Conservation (phyloP, 768 basidiomycete species). For the Suillus tomentosus region DNA sequence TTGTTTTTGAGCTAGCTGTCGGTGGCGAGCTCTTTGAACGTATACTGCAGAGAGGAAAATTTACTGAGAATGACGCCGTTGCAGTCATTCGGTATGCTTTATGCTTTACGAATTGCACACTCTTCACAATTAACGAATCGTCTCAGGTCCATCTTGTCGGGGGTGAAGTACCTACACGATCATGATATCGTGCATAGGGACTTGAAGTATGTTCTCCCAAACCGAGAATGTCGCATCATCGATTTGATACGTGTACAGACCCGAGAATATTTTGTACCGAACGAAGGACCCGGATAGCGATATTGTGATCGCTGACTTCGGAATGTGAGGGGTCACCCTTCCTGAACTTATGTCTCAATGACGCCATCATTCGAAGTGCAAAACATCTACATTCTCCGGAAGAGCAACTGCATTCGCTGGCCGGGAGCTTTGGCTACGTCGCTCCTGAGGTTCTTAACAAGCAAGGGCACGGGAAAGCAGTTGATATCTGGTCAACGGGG, state of each 20-base stretch:
- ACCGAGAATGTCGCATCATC: not conserved
- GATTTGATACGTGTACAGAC: slow-evolving; percentile 44
- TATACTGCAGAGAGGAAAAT: slow-evolving; percentile 82
- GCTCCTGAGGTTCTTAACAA: slow-evolving; percentile 87
- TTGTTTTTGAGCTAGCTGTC: slow-evolving; percentile 91
- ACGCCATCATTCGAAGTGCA: slow-evolving; percentile 48
- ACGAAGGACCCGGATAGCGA: slow-evolving; percentile 76
- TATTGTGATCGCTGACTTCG: slow-evolving; percentile 96
- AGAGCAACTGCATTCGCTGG: slow-evolving; percentile 70
- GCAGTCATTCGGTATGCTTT: slow-evolving; percentile 69
- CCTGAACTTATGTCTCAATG: slow-evolving; percentile 2
- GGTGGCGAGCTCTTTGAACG: slow-evolving; percentile 96
- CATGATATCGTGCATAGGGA: slow-evolving; percentile 96
- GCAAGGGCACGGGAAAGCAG: slow-evolving; percentile 86
- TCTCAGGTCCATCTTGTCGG: slow-evolving; percentile 75
- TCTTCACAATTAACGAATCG: not conserved
- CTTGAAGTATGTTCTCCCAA: slow-evolving; percentile 63
- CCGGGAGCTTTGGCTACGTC: slow-evolving; percentile 86
- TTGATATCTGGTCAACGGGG: slow-evolving; percentile 95
- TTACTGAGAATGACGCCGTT: slow-evolving; percentile 91
- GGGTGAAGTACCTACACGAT: slow-evolving; percentile 86
- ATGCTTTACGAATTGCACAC: slow-evolving; percentile 25
- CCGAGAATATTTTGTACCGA: slow-evolving; percentile 94
- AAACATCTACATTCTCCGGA: slow-evolving; percentile 77
- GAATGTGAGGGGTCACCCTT: slow-evolving; percentile 63